Conservation (phyloP, 2,329 filamentous ascomycete species). For the Sporothrix inflata region DNA sequence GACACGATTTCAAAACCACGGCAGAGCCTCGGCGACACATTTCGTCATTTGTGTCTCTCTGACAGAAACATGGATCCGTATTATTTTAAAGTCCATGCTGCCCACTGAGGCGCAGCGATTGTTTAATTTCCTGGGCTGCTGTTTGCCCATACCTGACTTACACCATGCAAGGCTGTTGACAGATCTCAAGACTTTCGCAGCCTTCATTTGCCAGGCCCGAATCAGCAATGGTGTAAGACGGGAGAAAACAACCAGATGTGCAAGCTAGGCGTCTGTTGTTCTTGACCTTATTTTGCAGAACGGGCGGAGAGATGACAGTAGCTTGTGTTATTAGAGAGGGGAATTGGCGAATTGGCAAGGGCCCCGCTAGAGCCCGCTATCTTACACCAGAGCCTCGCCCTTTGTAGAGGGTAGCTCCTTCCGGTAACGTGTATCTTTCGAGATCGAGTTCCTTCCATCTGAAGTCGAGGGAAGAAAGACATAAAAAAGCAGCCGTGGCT, state of each 20-base stretch:
- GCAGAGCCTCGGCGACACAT: neutral
- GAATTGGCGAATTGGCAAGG: neutral
- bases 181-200: neutral
- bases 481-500: slow-evolving; percentile 1
- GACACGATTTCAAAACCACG: neutral
- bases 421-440: slow-evolving; percentile 7
- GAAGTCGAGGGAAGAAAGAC: neutral
- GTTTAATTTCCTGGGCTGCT: neutral
- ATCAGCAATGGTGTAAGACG: neutral
- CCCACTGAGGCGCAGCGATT: neutral
- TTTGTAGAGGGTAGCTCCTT: neutral
- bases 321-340: neutral
- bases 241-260: neutral
- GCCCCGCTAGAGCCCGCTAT: slow-evolving; percentile 20
- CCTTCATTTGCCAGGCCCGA: neutral
- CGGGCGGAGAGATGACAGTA: neutral
- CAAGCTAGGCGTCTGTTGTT: neutral
- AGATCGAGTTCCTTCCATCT: neutral
- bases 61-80: neutral
- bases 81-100: neutral
- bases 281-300: slow-evolving; percentile 3
- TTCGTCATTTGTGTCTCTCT: neutral
- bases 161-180: neutral
- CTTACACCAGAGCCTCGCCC: slow-evolving; percentile 25
- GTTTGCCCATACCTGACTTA: neutral